A percentile compares a stretch with the other conserved stretches of the same genome.
Conservation (phyloP, 208 protist genomes). For the Wallacemonas collosoma region DNA sequence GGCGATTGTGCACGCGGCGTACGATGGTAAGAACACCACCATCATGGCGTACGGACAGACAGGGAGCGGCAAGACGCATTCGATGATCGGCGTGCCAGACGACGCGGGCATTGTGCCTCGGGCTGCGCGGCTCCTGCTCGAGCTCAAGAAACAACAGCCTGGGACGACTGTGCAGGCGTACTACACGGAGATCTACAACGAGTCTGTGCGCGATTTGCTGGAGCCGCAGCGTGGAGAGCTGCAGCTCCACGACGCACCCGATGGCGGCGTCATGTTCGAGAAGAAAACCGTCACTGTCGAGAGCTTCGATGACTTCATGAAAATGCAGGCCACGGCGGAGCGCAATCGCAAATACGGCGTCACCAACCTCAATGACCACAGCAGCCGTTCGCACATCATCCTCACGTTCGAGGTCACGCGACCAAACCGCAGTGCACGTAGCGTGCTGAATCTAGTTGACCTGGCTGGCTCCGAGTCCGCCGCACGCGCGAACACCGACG, state of each 20-base stretch:
- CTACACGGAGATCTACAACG: conserved; percentile 91
- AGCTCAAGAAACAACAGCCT: conserved; percentile 52
- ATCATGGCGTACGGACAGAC: conserved; percentile 93
- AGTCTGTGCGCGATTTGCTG: conserved; percentile 80
- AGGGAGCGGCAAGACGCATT: conserved; percentile 92
- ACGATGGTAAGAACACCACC: conserved; percentile 78
- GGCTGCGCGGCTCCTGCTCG: conserved; percentile 66
- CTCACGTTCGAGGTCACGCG: conserved; percentile 45
- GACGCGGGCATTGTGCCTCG: conserved; percentile 49
- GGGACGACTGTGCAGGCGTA: conserved; percentile 48
- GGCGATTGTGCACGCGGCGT: conserved; percentile 73
- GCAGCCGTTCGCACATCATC: conserved; percentile 64
- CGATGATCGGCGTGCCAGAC: conserved; percentile 74
- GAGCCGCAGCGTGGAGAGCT: conserved; percentile 42
- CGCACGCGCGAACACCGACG: conserved; percentile 81
- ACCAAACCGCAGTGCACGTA: conserved; percentile 35
- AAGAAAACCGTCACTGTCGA: conserved; percentile 63
- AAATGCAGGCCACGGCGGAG: conserved; percentile 62
- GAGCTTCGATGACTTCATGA: conserved; percentile 64
- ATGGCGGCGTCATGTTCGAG: conserved; percentile 41
- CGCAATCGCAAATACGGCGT: conserved; percentile 84
- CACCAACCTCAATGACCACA: conserved; percentile 89
- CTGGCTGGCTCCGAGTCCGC: conserved; percentile 91
- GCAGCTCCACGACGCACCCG: conserved; percentile 47
- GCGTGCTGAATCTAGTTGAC: conserved; percentile 88